Evolutionary conservation across 78 protist genomes (phyloP).

Genomic region (Pigoraptor vietnamica): DNA sequence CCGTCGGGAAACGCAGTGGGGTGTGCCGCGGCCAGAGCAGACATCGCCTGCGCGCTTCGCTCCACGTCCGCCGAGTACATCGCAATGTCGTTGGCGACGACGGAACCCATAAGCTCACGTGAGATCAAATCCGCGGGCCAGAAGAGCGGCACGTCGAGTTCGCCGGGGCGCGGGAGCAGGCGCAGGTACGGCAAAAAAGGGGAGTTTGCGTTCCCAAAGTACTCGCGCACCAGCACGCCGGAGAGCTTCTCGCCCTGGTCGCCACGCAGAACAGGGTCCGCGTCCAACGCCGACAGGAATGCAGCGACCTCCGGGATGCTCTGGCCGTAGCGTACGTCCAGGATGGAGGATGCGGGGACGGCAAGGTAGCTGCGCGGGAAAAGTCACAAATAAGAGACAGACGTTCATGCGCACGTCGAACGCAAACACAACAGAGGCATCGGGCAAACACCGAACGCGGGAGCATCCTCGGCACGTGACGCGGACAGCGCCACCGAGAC

Average conservation of each 20-base stretch:
- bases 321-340: not conserved
- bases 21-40: not conserved
- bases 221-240: not conserved
- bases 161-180: not conserved
- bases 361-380: not conserved
- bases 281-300: not conserved
- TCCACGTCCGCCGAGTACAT: not conserved
- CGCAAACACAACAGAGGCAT: too few relatives aligned
- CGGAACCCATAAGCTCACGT: not conserved
- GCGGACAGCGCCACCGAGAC: too few relatives aligned
- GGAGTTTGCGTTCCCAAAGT: not conserved
- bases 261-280: not conserved
- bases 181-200: not conserved
- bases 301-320: not conserved
- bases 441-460: too few relatives aligned
- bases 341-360: not conserved
- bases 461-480: too few relatives aligned
- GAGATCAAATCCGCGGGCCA: not conserved
- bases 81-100: not conserved
- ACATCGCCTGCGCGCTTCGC: not conserved
- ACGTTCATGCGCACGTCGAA: too few relatives aligned
- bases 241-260: not conserved
- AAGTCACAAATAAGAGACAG: too few relatives aligned
- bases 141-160: not conserved
- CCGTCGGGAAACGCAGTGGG: not conserved